Evolutionary conservation across 2,329 filamentous ascomycete genomes (phyloP), one percentile per base, ranked within the genome.

Genomic region (Dactylellina sp.): DNA sequence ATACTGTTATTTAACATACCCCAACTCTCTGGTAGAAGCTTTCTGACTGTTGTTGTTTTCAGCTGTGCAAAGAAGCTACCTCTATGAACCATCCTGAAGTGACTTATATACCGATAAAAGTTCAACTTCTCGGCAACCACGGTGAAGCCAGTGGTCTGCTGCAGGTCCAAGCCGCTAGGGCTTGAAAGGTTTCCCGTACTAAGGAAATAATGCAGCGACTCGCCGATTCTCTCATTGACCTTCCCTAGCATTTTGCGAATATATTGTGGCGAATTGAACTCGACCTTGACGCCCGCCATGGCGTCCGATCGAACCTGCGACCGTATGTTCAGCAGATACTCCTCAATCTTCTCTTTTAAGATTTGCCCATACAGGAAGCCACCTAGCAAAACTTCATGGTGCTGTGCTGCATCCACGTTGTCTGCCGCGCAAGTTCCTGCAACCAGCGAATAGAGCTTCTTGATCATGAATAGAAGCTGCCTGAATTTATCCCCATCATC

Each of bases 81-180:
- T 88, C 95, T 89, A 84, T 99, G 95, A 68, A 99, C 92, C 93
- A 97, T 97, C 77, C 95, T 91, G 86, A 99, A 99, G 82, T 99
- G 95, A 81, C 92, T 95, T 83, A 99, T 96, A 83, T 98, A 99
- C 79, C 95, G 92, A 79, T 96, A 88, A 81, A 98, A 99, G 83
- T 99, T 99, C 80, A 99, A 94, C 85, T 98, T 98, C 81, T 99
- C 95, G 1, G 95, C 95, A 57, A 98, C 93, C 56, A 99, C 93
- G 0, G 92, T 96, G 81, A 96, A 99, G 75, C 95, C 95, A 11
- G 94, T 95, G 0, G 90, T 89, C 82, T 99, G 95, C 80, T 98
- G 95, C 79, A 97, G 82, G 85, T 99, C 95, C 42, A 99, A 85
- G 76, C 95, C 95, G 28, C 92, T 96, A 12, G 92, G 89, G 84